Percentiles rank a stretch among this genome's conserved stretches.
These are phyloP conservation scores for Nymphaea thermarum DNA, from an alignment of 164 flowering plant species.

Conservation along the genomic window DNA sequence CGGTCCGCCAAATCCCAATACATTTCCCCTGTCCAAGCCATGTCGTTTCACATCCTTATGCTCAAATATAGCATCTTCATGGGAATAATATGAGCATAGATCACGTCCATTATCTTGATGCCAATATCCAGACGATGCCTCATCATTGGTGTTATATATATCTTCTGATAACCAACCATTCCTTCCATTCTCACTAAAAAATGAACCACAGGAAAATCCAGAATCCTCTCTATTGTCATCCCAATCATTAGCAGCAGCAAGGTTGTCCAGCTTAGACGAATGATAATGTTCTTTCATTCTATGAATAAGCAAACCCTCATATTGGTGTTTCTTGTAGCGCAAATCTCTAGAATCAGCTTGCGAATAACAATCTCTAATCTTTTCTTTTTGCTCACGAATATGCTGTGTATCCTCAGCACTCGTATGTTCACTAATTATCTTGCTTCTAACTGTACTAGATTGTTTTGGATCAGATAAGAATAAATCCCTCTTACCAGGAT, in stretches of 20 bases:
- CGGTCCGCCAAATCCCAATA: conserved; percentile 7
- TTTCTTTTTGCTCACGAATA: background rate
- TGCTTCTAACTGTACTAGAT: background rate
- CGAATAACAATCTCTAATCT: background rate
- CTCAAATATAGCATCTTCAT: conserved; percentile 12
- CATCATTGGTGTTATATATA: too few relatives aligned
- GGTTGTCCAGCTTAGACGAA: too few relatives aligned
- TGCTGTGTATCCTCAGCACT: background rate
- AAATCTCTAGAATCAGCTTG: background rate
- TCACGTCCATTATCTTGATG: background rate
- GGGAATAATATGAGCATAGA: conserved; percentile 12
- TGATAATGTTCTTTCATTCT: background rate
- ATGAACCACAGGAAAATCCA: too few relatives aligned
- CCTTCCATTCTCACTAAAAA: too few relatives aligned
- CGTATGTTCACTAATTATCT: background rate
- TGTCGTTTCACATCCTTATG: conserved; percentile 7
- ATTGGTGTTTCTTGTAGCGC: background rate
- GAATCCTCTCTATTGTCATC: too few relatives aligned
- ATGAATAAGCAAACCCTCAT: background rate
- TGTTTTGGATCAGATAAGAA: background rate
- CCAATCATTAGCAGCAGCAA: too few relatives aligned
- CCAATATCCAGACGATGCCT: too few relatives aligned
- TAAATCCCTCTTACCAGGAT: background rate
- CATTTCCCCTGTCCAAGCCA: conserved; percentile 10
- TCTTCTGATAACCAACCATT: too few relatives aligned